These are phyloP conservation scores for Torulaspora pretoriensis DNA, from an alignment of 1,139 yeast species.

Conservation along the genomic window DNA sequence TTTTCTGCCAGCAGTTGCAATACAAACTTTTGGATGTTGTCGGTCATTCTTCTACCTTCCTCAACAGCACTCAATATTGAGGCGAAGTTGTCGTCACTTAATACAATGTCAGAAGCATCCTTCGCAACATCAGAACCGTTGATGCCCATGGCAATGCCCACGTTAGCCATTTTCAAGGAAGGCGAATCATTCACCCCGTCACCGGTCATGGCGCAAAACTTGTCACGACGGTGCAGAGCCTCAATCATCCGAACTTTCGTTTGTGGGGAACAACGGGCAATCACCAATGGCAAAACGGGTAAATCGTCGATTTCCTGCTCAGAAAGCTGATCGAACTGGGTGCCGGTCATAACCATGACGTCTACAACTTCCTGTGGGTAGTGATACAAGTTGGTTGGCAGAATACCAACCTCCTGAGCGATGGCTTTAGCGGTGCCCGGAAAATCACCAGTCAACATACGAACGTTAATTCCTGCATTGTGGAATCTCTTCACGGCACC, in stretches of 20 bases:
- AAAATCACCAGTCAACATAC: constrained; percentile 98
- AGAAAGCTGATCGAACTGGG: constrained; percentile 65
- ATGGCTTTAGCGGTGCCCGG: constrained; percentile 89
- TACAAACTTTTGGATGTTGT: constrained; percentile 88
- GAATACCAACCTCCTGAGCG: constrained; percentile 86
- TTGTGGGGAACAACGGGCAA: constrained; percentile 96
- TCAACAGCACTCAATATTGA: constrained; percentile 90
- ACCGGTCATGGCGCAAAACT: constrained; percentile 98
- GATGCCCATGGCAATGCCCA: constrained; percentile 96
- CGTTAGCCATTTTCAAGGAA: constrained; percentile 94
- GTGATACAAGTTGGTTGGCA: constrained; percentile 65
- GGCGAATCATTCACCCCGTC: constrained; percentile 99
- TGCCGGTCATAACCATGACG: constrained; percentile 76
- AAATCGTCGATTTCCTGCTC: constrained; percentile 68
- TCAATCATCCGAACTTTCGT: constrained; percentile 90
- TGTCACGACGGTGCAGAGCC: constrained; percentile 88
- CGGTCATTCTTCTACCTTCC: constrained; percentile 95
- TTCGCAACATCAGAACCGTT: constrained; percentile 98
- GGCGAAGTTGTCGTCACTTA: constrained; percentile 93
- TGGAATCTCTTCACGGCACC: constrained; percentile 69
- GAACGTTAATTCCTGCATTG: constrained; percentile 91
- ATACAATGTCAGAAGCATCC: constrained; percentile 97
- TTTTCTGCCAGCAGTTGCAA: constrained; percentile 94
- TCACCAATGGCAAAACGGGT: constrained; percentile 78
- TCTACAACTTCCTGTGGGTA: constrained; percentile 67